These are phyloP conservation scores for Pythium sukuiense DNA, from an alignment of 352 stramenopile species.

Conservation along the genomic window DNA sequence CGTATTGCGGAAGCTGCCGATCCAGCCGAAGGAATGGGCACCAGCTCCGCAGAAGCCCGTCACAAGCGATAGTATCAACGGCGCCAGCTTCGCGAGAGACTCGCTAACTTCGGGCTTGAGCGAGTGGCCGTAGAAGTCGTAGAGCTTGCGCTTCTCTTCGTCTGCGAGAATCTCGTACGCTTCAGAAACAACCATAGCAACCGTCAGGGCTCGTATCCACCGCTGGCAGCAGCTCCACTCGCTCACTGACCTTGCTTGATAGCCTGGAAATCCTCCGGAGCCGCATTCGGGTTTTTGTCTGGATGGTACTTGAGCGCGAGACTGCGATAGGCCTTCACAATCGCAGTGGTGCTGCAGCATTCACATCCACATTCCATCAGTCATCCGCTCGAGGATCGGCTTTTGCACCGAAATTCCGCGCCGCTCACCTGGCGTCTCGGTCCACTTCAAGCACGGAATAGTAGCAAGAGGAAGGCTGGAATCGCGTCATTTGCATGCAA, in stretches of 20 bases:
- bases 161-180: slow-evolving; percentile 80
- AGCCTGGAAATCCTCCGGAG: slow-evolving; percentile 88
- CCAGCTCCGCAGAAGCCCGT: slow-evolving; percentile 57
- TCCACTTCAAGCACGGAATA: slow-evolving; percentile 73
- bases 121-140: slow-evolving; percentile 70
- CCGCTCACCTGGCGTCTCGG: slow-evolving; percentile 45
- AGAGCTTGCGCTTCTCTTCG: slow-evolving; percentile 68
- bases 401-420: not conserved
- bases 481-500: slow-evolving; percentile 15
- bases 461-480: slow-evolving; percentile 42
- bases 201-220: not conserved
- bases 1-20: slow-evolving; percentile 27
- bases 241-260: slow-evolving; percentile 50
- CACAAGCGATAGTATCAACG: slow-evolving; percentile 57
- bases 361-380: not conserved
- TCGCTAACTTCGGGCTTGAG: slow-evolving; percentile 63
- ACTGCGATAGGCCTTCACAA: slow-evolving; percentile 95
- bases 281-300: slow-evolving; percentile 93
- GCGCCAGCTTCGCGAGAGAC: slow-evolving; percentile 62
- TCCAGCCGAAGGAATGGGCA: slow-evolving; percentile 39
- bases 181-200: slow-evolving; percentile 8
- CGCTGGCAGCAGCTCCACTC: not conserved
- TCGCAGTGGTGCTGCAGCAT: slow-evolving; percentile 78
- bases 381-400: not conserved
- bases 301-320: slow-evolving; percentile 94